Conservation (phyloP, 2,329 filamentous ascomycete species). For the Cordyceps fumosorosea region DNA sequence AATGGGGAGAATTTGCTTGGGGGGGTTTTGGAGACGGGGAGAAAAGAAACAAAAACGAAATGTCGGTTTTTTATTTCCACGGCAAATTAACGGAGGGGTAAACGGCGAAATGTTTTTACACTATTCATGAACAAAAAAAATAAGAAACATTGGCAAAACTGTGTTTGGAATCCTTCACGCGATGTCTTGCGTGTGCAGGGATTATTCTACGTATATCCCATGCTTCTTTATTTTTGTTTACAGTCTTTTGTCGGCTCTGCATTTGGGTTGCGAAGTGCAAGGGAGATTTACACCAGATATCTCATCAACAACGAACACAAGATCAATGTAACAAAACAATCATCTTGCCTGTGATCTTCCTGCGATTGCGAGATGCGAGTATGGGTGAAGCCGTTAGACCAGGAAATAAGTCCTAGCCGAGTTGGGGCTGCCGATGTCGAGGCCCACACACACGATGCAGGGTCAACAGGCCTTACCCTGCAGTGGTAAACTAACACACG, state of each 20-base stretch:
- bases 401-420: neutral
- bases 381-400: neutral
- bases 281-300: slow-evolving; percentile 46
- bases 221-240: slow-evolving; percentile 20
- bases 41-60: slow-evolving; percentile 24
- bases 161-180: neutral
- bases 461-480: no score
- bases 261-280: slow-evolving; percentile 49
- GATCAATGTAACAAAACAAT: slow-evolving; percentile 22
- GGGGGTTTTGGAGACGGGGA: neutral
- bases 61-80: slow-evolving; percentile 2
- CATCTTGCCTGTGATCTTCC: slow-evolving; percentile 17
- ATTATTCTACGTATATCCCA: neutral
- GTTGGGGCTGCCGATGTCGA: neutral
- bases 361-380: no score
- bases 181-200: neutral
- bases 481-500: neutral
- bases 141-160: slow-evolving; percentile 7
- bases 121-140: slow-evolving; percentile 9
- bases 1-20: slow-evolving; percentile 38
- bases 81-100: slow-evolving; percentile 4
- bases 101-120: slow-evolving; percentile 12
- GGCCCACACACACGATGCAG: no score
- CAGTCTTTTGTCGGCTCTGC: slow-evolving; percentile 42
- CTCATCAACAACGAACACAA: slow-evolving; percentile 38